Conservation (phyloP, 2,329 filamentous ascomycete species). For the Cladobotryum protrusum region DNA sequence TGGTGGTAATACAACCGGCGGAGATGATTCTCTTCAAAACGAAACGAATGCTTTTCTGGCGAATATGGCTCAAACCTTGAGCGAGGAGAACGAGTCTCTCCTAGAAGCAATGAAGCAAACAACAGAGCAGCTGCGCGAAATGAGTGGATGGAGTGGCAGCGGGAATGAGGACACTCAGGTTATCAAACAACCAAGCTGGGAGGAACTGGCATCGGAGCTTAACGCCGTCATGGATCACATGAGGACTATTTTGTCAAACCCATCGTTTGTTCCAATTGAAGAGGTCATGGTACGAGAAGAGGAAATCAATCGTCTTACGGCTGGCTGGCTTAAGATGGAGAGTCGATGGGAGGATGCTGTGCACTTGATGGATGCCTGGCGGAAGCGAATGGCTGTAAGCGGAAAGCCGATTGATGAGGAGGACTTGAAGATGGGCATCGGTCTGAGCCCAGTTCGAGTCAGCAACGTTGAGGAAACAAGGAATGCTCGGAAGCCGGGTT, state of each 20-base stretch:
- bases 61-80: conserved; percentile 72
- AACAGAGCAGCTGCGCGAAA: conserved; percentile 62
- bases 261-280: conserved; percentile 91
- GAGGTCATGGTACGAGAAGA: conserved; percentile 90
- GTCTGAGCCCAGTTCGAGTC: conserved; percentile 53
- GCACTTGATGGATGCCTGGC: conserved; percentile 86
- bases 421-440: conserved; percentile 62
- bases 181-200: conserved; percentile 34
- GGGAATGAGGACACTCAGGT: conserved; percentile 27
- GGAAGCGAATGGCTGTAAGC: conserved; percentile 67
- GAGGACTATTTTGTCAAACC: conserved; percentile 80
- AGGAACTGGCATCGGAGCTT: conserved; percentile 70
- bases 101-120: conserved; percentile 66
- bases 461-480: conserved; percentile 44
- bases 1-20: conserved; percentile 19
- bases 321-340: conserved; percentile 93
- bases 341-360: conserved; percentile 84
- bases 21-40: conserved; percentile 65
- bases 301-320: conserved; percentile 75
- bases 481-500: conserved; percentile 30
- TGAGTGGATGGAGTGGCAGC: conserved; percentile 51
- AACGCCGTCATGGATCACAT: conserved; percentile 75
- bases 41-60: conserved; percentile 92
- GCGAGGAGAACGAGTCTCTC: conserved; percentile 85
- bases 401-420: conserved; percentile 64